Evolutionary conservation across 2,329 filamentous ascomycete species (phyloP).

Genomic region (Tothia fuscella): DNA sequence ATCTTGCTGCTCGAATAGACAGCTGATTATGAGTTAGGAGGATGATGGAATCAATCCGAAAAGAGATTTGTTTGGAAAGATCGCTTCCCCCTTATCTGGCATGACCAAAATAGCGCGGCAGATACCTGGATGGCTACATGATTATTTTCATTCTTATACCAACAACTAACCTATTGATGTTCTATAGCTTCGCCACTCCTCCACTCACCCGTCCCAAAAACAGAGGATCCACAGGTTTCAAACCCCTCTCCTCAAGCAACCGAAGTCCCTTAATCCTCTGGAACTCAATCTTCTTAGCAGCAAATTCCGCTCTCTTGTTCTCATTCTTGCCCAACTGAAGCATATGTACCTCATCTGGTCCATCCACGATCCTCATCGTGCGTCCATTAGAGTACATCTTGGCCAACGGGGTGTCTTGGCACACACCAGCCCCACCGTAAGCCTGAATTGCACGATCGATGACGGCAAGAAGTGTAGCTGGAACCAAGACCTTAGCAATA

Average conservation of each 20-base stretch:
- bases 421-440: constrained; percentile 81
- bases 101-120: too few relatives aligned
- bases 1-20: too few relatives aligned
- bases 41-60: too few relatives aligned
- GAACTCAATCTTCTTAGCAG: constrained; percentile 9
- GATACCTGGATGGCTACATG: too few relatives aligned
- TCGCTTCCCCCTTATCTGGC: too few relatives aligned
- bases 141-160: too few relatives aligned
- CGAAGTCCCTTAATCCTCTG: constrained; percentile 1
- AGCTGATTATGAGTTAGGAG: too few relatives aligned
- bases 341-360: constrained; percentile 83
- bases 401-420: constrained; percentile 83
- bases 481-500: constrained; percentile 86
- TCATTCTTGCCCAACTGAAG: constrained; percentile 70
- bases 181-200: constrained; percentile 9
- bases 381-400: constrained; percentile 66
- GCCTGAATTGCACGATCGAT: constrained; percentile 92
- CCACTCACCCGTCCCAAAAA: constrained; percentile 6
- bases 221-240: constrained; percentile 7
- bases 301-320: constrained; percentile 41
- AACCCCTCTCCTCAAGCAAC: constrained; percentile 2
- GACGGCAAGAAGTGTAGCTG: constrained; percentile 67
- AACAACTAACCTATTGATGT: too few relatives aligned
- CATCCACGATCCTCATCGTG: constrained; percentile 79
- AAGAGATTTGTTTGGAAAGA: too few relatives aligned